Evolutionary conservation across 192 early-diverging fungal genomes (phyloP).

Genomic region (Mortierella hygrophila): DNA sequence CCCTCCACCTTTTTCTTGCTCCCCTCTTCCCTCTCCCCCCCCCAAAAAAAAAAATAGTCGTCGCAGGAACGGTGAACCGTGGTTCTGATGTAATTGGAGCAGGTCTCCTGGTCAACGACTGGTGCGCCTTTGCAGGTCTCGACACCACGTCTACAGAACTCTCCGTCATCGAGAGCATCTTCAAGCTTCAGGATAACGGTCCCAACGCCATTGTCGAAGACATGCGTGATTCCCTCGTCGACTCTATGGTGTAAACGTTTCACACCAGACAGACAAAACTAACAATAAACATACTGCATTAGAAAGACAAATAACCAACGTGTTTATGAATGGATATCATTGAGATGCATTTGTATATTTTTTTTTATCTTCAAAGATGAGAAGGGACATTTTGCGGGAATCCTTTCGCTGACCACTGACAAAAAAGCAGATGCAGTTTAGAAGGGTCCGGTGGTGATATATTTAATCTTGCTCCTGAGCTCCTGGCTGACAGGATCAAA

Average conservation of each 20-base stretch:
- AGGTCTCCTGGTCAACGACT: constrained; percentile 97
- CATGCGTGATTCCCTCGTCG: constrained; percentile 92
- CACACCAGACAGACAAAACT: not conserved
- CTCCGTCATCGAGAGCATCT: constrained; percentile 95
- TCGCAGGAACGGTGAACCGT: constrained; percentile 96
- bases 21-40: too few species aligned
- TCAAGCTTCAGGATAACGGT: constrained; percentile 93
- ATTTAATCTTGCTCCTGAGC: constrained; percentile 37
- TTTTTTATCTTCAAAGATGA: too few species aligned
- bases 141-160: constrained; percentile 97
- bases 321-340: not conserved
- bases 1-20: not conserved
- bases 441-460: constrained; percentile 18
- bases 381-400: too few species aligned
- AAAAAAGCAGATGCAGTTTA: not conserved
- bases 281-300: not conserved
- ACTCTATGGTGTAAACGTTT: constrained; percentile 71
- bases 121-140: constrained; percentile 96
- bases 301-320: too few species aligned
- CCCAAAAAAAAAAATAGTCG: constrained; percentile 7
- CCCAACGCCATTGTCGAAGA: constrained; percentile 91
- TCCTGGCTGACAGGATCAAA: constrained; percentile 56
- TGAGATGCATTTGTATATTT: too few species aligned
- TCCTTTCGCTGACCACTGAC: not conserved
- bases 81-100: constrained; percentile 97